Evolutionary conservation across 441 rosid genomes (phyloP).

Genomic region (Omphalea diandra): DNA sequence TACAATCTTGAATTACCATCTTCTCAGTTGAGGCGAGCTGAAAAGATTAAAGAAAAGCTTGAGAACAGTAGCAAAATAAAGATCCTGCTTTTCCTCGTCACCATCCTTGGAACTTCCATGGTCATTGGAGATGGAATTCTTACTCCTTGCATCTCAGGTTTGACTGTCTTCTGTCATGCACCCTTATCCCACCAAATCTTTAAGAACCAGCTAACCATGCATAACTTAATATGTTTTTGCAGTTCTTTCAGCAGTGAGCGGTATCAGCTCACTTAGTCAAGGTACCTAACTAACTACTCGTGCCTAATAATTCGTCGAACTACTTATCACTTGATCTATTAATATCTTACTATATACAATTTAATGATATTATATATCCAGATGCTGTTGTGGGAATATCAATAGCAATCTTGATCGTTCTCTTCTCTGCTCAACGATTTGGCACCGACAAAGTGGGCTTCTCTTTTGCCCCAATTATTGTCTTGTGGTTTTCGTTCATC

Average conservation of each 20-base stretch:
- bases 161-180: too few species aligned
- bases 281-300: too few species aligned
- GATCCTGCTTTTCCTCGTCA: slow-evolving; percentile 50
- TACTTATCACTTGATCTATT: too few species aligned
- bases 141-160: slow-evolving; percentile 83
- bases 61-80: slow-evolving; percentile 40
- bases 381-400: slow-evolving; percentile 63
- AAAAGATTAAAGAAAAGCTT: slow-evolving; percentile 47
- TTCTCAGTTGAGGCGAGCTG: slow-evolving; percentile 35
- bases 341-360: too few species aligned
- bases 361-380: too few species aligned
- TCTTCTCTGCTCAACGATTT: slow-evolving; percentile 60
- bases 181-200: too few species aligned
- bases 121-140: slow-evolving; percentile 87
- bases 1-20: slow-evolving; percentile 58
- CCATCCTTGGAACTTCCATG: slow-evolving; percentile 82
- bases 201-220: too few species aligned
- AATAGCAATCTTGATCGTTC: slow-evolving; percentile 48
- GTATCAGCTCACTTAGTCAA: slow-evolving; percentile 54
- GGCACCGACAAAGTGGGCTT: slow-evolving; percentile 79
- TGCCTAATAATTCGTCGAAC: too few species aligned
- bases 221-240: slow-evolving; percentile 9
- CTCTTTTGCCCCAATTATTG: slow-evolving; percentile 60
- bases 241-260: slow-evolving; percentile 78
- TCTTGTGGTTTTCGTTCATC: slow-evolving; percentile 55